phyloP scores from a whole-genome alignment of 1,284 basidiomycete genomes.

The Hypsizygus ulmarius region DNA sequence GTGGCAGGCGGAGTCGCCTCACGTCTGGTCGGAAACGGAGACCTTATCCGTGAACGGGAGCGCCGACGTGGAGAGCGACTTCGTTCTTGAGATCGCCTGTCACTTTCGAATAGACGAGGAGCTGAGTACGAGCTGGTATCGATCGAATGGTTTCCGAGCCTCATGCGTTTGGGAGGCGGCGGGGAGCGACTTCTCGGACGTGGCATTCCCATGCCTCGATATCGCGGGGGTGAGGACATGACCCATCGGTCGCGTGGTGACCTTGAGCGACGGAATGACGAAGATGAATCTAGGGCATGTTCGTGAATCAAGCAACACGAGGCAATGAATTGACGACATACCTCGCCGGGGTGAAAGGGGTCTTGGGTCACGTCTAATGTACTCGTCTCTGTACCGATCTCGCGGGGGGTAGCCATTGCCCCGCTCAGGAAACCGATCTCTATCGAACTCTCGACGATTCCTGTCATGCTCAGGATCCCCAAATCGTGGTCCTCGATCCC shows the following conservation, averaged over 20 bases:
- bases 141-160: conserved; percentile 37
- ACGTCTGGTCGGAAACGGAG: neutral
- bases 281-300: conserved; percentile 8
- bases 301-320: neutral
- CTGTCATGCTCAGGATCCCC: conserved; percentile 16
- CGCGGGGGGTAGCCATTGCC: conserved; percentile 1
- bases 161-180: conserved; percentile 28
- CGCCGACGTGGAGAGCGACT: conserved; percentile 11
- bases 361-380: neutral
- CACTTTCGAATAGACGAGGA: conserved; percentile 1
- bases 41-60: conserved; percentile 5
- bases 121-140: conserved; percentile 18
- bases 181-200: conserved; percentile 24
- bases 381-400: conserved; percentile 14
- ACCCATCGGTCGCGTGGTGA: neutral
- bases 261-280: conserved; percentile 21
- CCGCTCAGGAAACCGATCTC: conserved; percentile 14
- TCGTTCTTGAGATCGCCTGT: conserved; percentile 11
- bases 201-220: conserved; percentile 1
- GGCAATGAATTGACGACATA: conserved; percentile 3
- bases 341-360: conserved; percentile 17
- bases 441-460: conserved; percentile 14
- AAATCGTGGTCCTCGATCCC: conserved; percentile 14
- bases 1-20: neutral
- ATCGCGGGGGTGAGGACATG: neutral